These are phyloP conservation scores for Stentor roeselii DNA, from an alignment of 73 alveolate species.

Conservation along the genomic window DNA sequence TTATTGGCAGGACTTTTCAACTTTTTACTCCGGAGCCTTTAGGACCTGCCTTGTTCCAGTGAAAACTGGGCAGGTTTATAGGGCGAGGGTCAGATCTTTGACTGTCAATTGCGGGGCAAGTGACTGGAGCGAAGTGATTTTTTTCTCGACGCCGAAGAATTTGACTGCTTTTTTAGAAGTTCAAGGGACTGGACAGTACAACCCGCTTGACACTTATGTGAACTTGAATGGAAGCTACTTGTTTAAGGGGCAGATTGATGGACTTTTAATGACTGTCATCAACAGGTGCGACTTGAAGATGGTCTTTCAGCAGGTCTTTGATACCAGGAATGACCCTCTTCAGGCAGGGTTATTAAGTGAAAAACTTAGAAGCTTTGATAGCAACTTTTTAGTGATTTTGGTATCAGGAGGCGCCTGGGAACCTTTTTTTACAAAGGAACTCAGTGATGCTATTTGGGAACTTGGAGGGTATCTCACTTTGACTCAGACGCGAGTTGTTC, in stretches of 20 bases:
- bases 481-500: background rate
- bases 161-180: constrained; percentile 2
- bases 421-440: background rate
- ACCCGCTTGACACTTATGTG: background rate
- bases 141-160: background rate
- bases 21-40: background rate
- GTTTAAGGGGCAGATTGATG: background rate
- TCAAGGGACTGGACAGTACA: background rate
- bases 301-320: background rate
- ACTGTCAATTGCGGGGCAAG: background rate
- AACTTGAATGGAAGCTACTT: background rate
- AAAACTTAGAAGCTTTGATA: background rate
- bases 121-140: background rate
- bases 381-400: background rate
- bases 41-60: background rate
- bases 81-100: background rate
- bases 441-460: background rate
- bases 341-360: background rate
- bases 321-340: background rate
- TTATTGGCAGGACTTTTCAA: background rate
- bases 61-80: background rate
- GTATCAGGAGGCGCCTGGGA: background rate
- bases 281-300: background rate
- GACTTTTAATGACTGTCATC: background rate
- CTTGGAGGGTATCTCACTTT: constrained; percentile 7